Evolutionary conservation across 2,329 filamentous ascomycete genomes (phyloP), one percentile per base, ranked within the genome.

Genomic region (Podosphaera fusca): DNA sequence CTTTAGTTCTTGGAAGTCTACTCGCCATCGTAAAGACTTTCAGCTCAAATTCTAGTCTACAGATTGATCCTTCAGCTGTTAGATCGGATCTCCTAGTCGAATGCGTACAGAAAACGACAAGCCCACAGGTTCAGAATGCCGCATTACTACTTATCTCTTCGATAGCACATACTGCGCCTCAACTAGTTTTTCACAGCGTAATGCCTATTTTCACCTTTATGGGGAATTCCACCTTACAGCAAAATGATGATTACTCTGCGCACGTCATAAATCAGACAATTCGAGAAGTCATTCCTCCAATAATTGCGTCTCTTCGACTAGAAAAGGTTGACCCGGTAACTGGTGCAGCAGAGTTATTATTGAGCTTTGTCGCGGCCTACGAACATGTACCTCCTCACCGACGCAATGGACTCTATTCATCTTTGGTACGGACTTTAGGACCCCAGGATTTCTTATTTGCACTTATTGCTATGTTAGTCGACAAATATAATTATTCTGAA

Each of bases 191-290:
- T 58, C 90, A 98, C 70, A 95, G 88, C 63, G 87, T 98, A 56
- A 98, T 98, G 92, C 92, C 92, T 10, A 90, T 98, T 56, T 98
- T 98, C 71, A 96, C 92, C 0, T 95, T 96, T 67, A 95, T 96
- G 83, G 88, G 90, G 47, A 85, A 84, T 49, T 95, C 87, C 2
- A 83, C 95, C 29, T 76, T 98, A 55, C 82, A 86, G 54, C 90
- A 95, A 70, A 87, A 87, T 63, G 94, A 98, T 64, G 90, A 96
- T 64, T 96, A 95, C 71, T 96, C 92, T 30, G 88, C 89, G 10
- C 87, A 95, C 67, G 90, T 98, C 36, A 90, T 95, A 58, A 87
- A 94, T 64, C 88, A 87, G 72, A 96, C 92, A 1, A 89, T 98
- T 63, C 86, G 88, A 60, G 85, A 90, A 64, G 89, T 98, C 30